Conservation (phyloP, 768 basidiomycete genomes). For the Tricholomella constricta region DNA sequence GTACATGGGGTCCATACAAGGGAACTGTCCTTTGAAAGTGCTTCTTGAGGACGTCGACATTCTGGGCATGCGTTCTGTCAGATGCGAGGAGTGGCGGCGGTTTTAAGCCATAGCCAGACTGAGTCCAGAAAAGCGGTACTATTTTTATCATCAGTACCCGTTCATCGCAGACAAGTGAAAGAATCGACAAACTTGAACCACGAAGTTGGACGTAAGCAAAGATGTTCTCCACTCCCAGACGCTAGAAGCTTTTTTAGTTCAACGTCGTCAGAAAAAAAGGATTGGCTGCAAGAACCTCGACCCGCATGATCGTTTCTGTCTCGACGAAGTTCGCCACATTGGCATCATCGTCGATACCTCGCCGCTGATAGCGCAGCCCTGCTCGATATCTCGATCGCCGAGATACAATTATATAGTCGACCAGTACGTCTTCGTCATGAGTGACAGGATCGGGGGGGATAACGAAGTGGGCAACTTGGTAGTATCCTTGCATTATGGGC, state of each 20-base stretch:
- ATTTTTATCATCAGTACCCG: slow-evolving; percentile 7
- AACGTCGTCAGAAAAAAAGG: neutral
- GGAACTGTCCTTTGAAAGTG: slow-evolving; percentile 72
- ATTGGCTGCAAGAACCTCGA: slow-evolving; percentile 58
- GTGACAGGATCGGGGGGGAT: slow-evolving; percentile 53
- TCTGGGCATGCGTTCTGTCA: slow-evolving; percentile 74
- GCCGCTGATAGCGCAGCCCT: slow-evolving; percentile 90
- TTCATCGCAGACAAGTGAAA: neutral
- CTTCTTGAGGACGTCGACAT: slow-evolving; percentile 65
- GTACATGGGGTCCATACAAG: slow-evolving; percentile 80
- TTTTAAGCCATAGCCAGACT: slow-evolving; percentile 83
- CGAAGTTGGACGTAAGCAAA: slow-evolving; percentile 91
- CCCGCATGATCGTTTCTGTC: slow-evolving; percentile 85
- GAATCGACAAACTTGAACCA: slow-evolving; percentile 73
- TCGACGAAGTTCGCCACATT: slow-evolving; percentile 97
- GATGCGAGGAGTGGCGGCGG: slow-evolving; percentile 79
- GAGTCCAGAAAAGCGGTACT: slow-evolving; percentile 96
- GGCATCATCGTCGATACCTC: slow-evolving; percentile 92
- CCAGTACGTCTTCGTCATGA: slow-evolving; percentile 47
- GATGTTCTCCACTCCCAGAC: slow-evolving; percentile 72
- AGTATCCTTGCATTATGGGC: slow-evolving; percentile 93
- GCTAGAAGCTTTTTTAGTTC: slow-evolving; percentile 49
- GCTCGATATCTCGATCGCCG: slow-evolving; percentile 87
- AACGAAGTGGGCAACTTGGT: slow-evolving; percentile 71
- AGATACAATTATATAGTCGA: slow-evolving; percentile 84